Evolutionary conservation across 1,284 basidiomycete genomes (phyloP).

Genomic region (Leccinum solheimii): DNA sequence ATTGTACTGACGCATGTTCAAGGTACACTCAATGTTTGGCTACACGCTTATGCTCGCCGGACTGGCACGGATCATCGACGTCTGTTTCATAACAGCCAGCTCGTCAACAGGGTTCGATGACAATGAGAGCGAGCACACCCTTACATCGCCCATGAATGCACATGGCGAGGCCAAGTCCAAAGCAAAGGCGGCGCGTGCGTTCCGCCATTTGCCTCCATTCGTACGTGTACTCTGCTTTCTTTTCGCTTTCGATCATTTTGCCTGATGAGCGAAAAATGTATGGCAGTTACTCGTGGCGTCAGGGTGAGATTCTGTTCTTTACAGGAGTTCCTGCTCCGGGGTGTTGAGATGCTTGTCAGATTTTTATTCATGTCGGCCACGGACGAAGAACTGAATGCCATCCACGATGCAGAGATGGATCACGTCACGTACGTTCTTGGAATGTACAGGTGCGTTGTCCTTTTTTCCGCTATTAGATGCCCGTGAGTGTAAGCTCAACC

Average conservation of each 20-base stretch:
- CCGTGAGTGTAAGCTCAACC: conserved; percentile 1
- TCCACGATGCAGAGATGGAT: conserved; percentile 74
- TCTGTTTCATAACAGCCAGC: conserved; percentile 70
- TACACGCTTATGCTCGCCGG: conserved; percentile 87
- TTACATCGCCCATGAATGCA: conserved; percentile 37
- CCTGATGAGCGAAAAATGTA: neutral
- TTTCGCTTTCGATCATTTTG: neutral
- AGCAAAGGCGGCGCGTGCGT: conserved; percentile 54
- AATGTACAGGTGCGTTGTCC: conserved; percentile 61
- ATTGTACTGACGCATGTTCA: conserved; percentile 13
- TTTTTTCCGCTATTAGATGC: neutral
- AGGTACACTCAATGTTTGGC: conserved; percentile 87
- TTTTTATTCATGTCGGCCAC: conserved; percentile 89
- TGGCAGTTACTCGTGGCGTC: conserved; percentile 65
- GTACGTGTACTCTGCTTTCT: conserved; percentile 47
- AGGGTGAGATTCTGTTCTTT: conserved; percentile 40
- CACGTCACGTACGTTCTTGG: conserved; percentile 87
- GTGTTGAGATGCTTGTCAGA: conserved; percentile 32
- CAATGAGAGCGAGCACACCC: conserved; percentile 62
- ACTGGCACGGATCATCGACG: conserved; percentile 78
- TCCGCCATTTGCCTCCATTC: conserved; percentile 85
- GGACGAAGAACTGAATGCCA: conserved; percentile 80
- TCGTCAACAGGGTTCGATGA: conserved; percentile 39
- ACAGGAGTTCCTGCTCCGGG: neutral
- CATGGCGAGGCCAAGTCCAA: conserved; percentile 24